Percentiles rank a stretch among this genome's conserved stretches.
Evolutionary conservation across 1,139 yeast species (phyloP).

Genomic region (Taphrina deformans): DNA sequence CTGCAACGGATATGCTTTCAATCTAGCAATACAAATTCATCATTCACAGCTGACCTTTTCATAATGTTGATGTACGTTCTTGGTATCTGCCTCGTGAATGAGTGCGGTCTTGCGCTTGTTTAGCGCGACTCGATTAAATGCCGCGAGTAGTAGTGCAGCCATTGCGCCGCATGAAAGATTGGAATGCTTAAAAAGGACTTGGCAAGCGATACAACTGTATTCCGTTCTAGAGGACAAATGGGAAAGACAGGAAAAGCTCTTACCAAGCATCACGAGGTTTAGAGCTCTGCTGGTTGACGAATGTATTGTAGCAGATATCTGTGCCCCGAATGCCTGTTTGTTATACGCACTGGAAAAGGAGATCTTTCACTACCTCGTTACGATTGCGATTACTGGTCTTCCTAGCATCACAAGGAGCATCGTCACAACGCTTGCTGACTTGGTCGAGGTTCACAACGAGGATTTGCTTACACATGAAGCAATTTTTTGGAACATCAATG

Average conservation of each 20-base stretch:
- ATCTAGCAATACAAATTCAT: too few species aligned
- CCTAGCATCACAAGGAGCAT: not conserved
- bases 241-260: slow-evolving; percentile 1
- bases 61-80: too few species aligned
- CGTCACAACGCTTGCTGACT: not conserved
- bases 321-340: not conserved
- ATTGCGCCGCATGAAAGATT: slow-evolving; percentile 1
- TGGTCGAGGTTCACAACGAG: slow-evolving; percentile 11
- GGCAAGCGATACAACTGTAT: slow-evolving; percentile 9
- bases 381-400: slow-evolving; percentile 1
- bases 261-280: not conserved
- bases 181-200: not conserved
- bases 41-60: too few species aligned
- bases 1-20: too few species aligned
- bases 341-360: slow-evolving; percentile 10
- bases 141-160: not conserved
- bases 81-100: too few species aligned
- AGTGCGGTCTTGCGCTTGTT: not conserved
- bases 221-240: not conserved
- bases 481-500: not conserved
- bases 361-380: slow-evolving; percentile 6
- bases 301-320: not conserved
- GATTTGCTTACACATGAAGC: slow-evolving; percentile 23
- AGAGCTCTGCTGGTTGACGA: not conserved
- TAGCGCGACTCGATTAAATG: not conserved